phyloP scores from a whole-genome alignment of 495 filamentous ascomycete species.

The Penicillium paradoxum region DNA sequence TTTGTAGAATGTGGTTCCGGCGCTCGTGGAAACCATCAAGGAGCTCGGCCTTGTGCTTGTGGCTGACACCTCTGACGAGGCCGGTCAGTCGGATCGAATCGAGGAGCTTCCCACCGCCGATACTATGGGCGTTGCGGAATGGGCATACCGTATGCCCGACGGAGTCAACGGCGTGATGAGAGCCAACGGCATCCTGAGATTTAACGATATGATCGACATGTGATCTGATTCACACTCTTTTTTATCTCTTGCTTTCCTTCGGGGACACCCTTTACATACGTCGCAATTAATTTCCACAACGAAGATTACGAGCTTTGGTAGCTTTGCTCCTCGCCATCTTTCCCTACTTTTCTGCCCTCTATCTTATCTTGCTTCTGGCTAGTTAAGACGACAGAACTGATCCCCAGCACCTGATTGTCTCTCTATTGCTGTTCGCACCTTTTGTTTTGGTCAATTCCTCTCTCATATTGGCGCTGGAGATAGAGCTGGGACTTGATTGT shows the following conservation, averaged over 20 bases:
- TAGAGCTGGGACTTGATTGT: slow-evolving; percentile 7
- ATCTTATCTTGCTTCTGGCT: slow-evolving; percentile 9
- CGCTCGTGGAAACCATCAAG: slow-evolving; percentile 88
- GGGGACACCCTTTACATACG: slow-evolving; percentile 4
- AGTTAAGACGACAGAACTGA: background rate
- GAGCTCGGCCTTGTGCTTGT: slow-evolving; percentile 88
- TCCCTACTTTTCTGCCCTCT: background rate
- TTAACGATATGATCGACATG: slow-evolving; percentile 94
- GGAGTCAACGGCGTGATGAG: slow-evolving; percentile 85
- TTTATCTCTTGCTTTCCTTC: background rate
- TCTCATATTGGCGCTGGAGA: slow-evolving; percentile 13
- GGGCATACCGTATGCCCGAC: slow-evolving; percentile 48
- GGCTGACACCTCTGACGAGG: slow-evolving; percentile 67
- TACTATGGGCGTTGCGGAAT: slow-evolving; percentile 35
- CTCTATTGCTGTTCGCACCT: background rate
- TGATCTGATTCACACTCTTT: slow-evolving; percentile 32
- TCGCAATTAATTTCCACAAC: slow-evolving; percentile 12
- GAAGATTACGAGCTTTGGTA: slow-evolving; percentile 22
- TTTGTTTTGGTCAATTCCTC: background rate
- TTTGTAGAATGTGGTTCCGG: slow-evolving; percentile 79
- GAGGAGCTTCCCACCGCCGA: slow-evolving; percentile 45
- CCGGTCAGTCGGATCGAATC: slow-evolving; percentile 33
- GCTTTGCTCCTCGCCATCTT: background rate
- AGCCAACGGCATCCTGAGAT: slow-evolving; percentile 79
- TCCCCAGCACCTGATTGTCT: slow-evolving; percentile 3